Conservation (phyloP, 768 basidiomycete species). For the Macrolepiota albuminosa region DNA sequence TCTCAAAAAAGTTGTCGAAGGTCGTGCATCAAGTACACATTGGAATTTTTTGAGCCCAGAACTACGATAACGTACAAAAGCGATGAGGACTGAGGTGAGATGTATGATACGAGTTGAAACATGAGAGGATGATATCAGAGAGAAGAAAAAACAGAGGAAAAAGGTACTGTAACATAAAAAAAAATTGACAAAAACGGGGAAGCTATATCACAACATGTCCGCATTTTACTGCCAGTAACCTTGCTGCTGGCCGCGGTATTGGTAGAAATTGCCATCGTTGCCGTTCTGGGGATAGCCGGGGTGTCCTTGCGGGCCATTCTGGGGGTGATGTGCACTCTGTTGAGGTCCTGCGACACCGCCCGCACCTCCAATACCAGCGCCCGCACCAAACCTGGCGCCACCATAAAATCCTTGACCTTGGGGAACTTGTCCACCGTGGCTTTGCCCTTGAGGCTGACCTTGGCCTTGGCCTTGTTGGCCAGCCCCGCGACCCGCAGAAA, state of each 20-base stretch:
- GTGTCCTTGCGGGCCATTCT: conserved; percentile 48
- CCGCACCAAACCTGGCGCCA: conserved; percentile 39
- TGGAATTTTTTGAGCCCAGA: conserved; percentile 11
- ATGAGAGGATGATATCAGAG: conserved; percentile 12
- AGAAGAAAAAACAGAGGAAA: conserved; percentile 9
- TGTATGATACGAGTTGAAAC: conserved; percentile 18
- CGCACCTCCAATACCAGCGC: conserved; percentile 29
- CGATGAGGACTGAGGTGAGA: conserved; percentile 17
- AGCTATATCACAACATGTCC: conserved; percentile 6
- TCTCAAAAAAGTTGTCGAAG: background rate
- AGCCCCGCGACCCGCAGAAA: conserved; percentile 40
- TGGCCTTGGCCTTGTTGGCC: conserved; percentile 41
- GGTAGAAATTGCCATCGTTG: conserved; percentile 65
- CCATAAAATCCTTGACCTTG: conserved; percentile 50
- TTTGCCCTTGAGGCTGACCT: conserved; percentile 49
- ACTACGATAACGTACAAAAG: conserved; percentile 19
- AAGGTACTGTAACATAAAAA: conserved; percentile 8
- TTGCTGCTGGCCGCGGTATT: conserved; percentile 65
- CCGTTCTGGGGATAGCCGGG: conserved; percentile 61
- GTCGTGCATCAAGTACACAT: conserved; percentile 13
- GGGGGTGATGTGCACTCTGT: conserved; percentile 37
- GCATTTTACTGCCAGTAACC: conserved; percentile 53
- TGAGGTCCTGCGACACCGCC: conserved; percentile 38
- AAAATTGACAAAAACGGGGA: conserved; percentile 8
- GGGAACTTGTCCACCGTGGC: conserved; percentile 42